phyloP scores from a whole-genome alignment of 805 yeast genomes.

The Schizosaccharomyces osmophilus region DNA sequence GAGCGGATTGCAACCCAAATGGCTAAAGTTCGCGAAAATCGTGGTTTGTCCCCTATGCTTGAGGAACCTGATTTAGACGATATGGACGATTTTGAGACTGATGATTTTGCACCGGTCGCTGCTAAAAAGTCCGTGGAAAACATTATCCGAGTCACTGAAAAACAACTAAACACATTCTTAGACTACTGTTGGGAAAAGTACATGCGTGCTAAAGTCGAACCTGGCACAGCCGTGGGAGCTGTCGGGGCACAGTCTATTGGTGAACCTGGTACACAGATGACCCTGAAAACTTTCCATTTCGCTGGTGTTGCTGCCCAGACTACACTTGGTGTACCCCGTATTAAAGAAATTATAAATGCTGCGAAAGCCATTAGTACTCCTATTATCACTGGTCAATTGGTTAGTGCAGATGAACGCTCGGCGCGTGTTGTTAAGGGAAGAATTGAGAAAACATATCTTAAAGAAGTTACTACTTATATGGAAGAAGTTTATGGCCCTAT shows the following conservation, averaged over 20 bases:
- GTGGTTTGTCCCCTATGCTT: neutral
- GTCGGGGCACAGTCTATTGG: slow-evolving; percentile 98
- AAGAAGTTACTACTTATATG: slow-evolving; percentile 68
- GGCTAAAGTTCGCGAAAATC: neutral
- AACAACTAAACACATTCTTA: slow-evolving; percentile 39
- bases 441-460: slow-evolving; percentile 69
- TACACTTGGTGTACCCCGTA: slow-evolving; percentile 97
- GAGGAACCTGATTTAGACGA: slow-evolving; percentile 16
- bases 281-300: slow-evolving; percentile 86
- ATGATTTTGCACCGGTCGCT: slow-evolving; percentile 11
- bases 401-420: slow-evolving; percentile 83
- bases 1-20: neutral
- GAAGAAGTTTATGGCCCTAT: slow-evolving; percentile 80
- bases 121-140: slow-evolving; percentile 14
- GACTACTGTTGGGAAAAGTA: slow-evolving; percentile 60
- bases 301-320: slow-evolving; percentile 99
- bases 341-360: slow-evolving; percentile 93
- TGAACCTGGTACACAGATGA: slow-evolving; percentile 99
- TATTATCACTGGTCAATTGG: slow-evolving; percentile 79
- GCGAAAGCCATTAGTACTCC: slow-evolving; percentile 89
- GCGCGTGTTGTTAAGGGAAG: slow-evolving; percentile 97
- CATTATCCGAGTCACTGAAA: slow-evolving; percentile 34
- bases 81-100: slow-evolving; percentile 53
- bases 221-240: slow-evolving; percentile 98
- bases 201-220: slow-evolving; percentile 77